Base-by-base conservation (phyloP, 371 early-diverging fungal species). In the Apophysomyces sp. region DNA sequence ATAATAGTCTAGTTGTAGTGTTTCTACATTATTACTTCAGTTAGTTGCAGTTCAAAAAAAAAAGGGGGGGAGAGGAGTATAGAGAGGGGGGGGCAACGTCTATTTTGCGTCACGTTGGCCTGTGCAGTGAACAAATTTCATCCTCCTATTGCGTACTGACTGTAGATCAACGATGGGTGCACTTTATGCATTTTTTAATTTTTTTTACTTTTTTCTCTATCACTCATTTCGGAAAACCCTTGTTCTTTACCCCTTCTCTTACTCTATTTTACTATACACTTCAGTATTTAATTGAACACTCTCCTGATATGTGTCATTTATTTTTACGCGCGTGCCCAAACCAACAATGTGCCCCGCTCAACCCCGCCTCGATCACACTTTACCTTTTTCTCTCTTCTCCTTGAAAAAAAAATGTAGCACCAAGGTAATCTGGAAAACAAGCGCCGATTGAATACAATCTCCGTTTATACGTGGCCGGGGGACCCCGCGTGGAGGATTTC, bases 101-200 rank as follows among this genome's bases (percentile, higher is more conserved):
- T 21, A 44, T 44, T 44, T 44, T 44, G 49, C 49, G 49, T 44
- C 49, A 44, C 49, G 49, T 44, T 44, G 49, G 49, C 49, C 49
- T 44, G 49, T 44, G 49, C 49, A 44, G 49, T 44, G 49, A 44
- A 44, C 37, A 37, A 37, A 37, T 37, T 44, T 44, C 49, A 44
- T 44, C 49, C 49, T 44, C 49, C 49, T 44, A 44, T 21, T 21
- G 34, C 34, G 8, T 34, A 11, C 11, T 34, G 8, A 34, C 21
- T 44, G 49, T 44, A 44, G 49, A 44, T 44, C 49, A 44, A 21
- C 4, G 13, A 34, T 4, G 34, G 8, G 13, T 34, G 11, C 34
- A 34, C 4, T 34, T 34, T 34, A 34, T 34, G 34, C 34, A 34
- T 13, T 34, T 34, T 34, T 21, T 44, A 44, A 44, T 5, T 44